These are phyloP conservation scores for Silene vulgaris DNA, from an alignment of 179 eudicot genomes.

Conservation along the genomic window DNA sequence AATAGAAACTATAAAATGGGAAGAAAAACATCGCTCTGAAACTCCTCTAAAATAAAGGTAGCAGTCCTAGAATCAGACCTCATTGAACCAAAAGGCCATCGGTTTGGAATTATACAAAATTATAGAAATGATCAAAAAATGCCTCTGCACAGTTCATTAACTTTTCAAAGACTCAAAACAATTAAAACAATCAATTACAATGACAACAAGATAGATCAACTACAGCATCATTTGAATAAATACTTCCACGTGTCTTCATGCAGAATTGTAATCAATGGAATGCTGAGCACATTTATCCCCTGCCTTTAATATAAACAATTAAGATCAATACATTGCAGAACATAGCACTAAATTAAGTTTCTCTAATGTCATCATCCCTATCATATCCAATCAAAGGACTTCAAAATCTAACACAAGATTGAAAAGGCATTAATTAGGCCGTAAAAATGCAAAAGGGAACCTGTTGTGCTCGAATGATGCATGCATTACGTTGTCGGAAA, in stretches of 20 bases:
- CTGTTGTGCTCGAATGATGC: slow-evolving; percentile 50
- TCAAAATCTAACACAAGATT: not conserved
- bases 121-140: not conserved
- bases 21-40: too few relatives aligned
- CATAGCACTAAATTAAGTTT: not conserved
- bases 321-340: not conserved
- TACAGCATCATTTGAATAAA: not conserved
- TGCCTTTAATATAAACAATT: not conserved
- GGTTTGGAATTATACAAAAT: not conserved
- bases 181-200: not conserved
- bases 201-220: not conserved
- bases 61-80: too few relatives aligned
- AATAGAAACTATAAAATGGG: too few relatives aligned
- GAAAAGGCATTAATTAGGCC: not conserved
- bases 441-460: slow-evolving; percentile 24
- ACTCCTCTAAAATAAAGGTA: too few relatives aligned
- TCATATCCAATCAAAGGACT: not conserved
- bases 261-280: not conserved
- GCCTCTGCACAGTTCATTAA: not conserved
- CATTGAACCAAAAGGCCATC: too few relatives aligned
- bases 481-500: slow-evolving; percentile 17
- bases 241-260: not conserved
- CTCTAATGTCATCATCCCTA: not conserved
- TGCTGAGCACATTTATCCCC: too few relatives aligned
- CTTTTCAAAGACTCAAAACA: not conserved